phyloP scores from a whole-genome alignment of 2,329 filamentous ascomycete species.

The Phialophora macrospora region DNA sequence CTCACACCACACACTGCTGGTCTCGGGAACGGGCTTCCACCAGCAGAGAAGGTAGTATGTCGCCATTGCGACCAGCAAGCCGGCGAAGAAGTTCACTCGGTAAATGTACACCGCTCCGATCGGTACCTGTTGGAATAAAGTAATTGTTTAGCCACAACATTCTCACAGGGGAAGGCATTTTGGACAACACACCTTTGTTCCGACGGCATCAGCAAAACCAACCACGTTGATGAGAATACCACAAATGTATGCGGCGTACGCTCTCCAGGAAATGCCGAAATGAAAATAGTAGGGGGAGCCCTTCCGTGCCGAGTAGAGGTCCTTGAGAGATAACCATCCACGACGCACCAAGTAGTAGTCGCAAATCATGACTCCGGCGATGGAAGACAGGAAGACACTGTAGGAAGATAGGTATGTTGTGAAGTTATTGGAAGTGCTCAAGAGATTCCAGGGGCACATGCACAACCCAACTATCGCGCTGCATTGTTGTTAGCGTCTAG shows the following conservation, averaged over 20 bases:
- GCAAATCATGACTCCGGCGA: constrained; percentile 85
- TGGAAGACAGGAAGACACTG: constrained; percentile 90
- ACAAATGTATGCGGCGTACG: constrained; percentile 73
- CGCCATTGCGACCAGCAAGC: constrained; percentile 70
- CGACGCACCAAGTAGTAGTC: constrained; percentile 88
- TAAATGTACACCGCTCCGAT: constrained; percentile 83
- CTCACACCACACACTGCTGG: constrained; percentile 77
- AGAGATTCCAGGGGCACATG: constrained; percentile 58
- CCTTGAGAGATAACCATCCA: constrained; percentile 77
- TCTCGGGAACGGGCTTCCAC: constrained; percentile 73
- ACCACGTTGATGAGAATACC: constrained; percentile 91
- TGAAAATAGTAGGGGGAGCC: constrained; percentile 74
- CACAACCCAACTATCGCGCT: constrained; percentile 50
- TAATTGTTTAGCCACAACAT: not conserved
- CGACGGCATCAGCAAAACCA: constrained; percentile 80
- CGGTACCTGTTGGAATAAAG: constrained; percentile 60
- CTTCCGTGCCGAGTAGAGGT: constrained; percentile 72
- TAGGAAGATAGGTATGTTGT: constrained; percentile 88
- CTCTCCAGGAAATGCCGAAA: constrained; percentile 79
- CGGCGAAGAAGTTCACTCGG: constrained; percentile 87
- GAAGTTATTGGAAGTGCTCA: constrained; percentile 55
- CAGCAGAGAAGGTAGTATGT: constrained; percentile 74
- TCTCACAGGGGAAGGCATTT: not conserved
- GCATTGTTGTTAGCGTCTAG: not conserved
- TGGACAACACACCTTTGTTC: constrained; percentile 1